These are phyloP conservation scores for Cyclostephanos invisitatus DNA, from an alignment of 108 stramenopile species.

Conservation along the genomic window DNA sequence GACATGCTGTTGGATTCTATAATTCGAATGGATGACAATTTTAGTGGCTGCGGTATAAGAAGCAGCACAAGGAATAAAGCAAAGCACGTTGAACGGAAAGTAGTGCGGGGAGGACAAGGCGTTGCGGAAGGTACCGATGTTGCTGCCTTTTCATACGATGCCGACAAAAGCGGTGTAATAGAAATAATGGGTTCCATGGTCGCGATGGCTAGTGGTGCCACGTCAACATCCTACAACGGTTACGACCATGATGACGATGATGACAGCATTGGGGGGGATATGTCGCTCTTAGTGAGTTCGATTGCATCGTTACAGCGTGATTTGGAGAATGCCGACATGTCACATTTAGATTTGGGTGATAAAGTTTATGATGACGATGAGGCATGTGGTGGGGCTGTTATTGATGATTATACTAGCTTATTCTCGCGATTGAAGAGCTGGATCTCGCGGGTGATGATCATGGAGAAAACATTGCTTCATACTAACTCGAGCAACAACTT, in stretches of 20 bases:
- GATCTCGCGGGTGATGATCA: constrained; percentile 26
- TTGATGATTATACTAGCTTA: constrained; percentile 4
- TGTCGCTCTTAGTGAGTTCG: constrained; percentile 18
- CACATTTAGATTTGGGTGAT: constrained; percentile 12
- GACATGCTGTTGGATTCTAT: constrained; percentile 32
- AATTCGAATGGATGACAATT: constrained; percentile 18
- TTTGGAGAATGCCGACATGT: constrained; percentile 37
- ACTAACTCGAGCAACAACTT: constrained; percentile 1
- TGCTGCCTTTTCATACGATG: background rate
- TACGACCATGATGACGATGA: constrained; percentile 27
- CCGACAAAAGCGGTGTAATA: background rate
- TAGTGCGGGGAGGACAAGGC: background rate
- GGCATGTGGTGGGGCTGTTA: background rate
- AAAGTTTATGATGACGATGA: constrained; percentile 17
- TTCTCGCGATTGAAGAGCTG: constrained; percentile 33
- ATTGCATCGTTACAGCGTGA: constrained; percentile 41
- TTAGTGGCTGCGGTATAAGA: background rate
- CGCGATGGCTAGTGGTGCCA: background rate
- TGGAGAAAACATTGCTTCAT: constrained; percentile 37
- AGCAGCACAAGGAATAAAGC: background rate
- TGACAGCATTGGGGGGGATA: constrained; percentile 42
- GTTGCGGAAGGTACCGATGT: background rate
- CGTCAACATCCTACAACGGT: background rate
- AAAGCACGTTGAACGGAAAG: background rate
- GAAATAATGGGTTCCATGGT: background rate